Base-by-base conservation (phyloP, 1,284 basidiomycete species). In the Nidula niveotomentosa region DNA sequence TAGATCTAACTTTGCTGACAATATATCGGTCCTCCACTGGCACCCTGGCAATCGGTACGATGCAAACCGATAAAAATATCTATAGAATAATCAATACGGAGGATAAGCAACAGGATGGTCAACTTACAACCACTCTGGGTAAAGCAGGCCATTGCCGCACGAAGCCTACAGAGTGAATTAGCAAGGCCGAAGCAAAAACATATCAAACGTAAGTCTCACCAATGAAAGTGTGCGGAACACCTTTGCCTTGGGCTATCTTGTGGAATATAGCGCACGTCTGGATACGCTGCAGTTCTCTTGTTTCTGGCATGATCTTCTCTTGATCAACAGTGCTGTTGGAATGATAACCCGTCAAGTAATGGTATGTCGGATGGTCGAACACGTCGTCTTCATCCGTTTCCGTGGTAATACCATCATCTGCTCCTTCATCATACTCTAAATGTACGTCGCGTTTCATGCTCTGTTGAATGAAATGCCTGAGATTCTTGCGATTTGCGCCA, bases 201-300 rank as follows among this genome's bases (percentile, higher is more conserved):
- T 30, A 30, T 30, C 30, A 30, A 6, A 30, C 30, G 30, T 30
- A 30, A 30, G 30, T 63, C 71, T 50, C 52, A 78, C 79, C 77
- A 53, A 78, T 72, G 55, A 86, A 86, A 0, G 80, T 79, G 56
- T 85, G 83, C 1, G 85, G 84, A 6, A 84, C 79, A 45, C 84
- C 84, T 49, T 69, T 70, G 1, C 79, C 81, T 23, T 72, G 68
- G 0, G 79, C 67, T 35, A 82, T 63, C 60, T 83, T 81, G 60
- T 86, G 82, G 68, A 85, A 86, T 8, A 86, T 68, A 2, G 83
- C 80, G 53, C 80, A 76, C 1, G 77, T 77, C 1, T 79, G 76
- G 33, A 85, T 78, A 9, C 83, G 69, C 4, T 70, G 69, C 3
- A 85, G 67, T 43, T 71, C 70, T 37, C 64, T 65, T 53, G 59